These are phyloP conservation scores for Aspergillus nanangensis DNA, from an alignment of 495 filamentous ascomycete species.

Conservation along the genomic window DNA sequence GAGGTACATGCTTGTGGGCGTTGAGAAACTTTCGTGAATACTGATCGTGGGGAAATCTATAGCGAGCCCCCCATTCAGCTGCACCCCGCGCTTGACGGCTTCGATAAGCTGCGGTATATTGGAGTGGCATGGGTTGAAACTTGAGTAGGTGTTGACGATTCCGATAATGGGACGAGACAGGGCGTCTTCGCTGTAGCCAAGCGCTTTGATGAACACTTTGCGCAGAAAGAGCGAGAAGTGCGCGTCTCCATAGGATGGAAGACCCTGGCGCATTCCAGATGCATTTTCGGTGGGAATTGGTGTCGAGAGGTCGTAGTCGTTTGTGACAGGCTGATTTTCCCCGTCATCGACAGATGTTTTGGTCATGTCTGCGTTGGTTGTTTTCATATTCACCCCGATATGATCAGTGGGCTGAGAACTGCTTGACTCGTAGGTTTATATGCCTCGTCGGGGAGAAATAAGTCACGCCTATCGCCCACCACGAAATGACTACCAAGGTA, in stretches of 20 bases:
- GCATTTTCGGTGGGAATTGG: too few relatives aligned
- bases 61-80: constrained; percentile 55
- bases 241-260: constrained; percentile 64
- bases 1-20: constrained; percentile 65
- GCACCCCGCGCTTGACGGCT: constrained; percentile 58
- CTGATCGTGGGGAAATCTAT: constrained; percentile 67
- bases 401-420: too few relatives aligned
- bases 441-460: too few relatives aligned
- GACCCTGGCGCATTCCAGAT: constrained; percentile 54
- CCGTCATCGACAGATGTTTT: too few relatives aligned
- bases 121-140: constrained; percentile 66
- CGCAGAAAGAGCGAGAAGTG: constrained; percentile 68
- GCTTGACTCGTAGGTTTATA: too few relatives aligned
- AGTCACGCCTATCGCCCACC: too few relatives aligned
- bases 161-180: constrained; percentile 62
- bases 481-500: too few relatives aligned
- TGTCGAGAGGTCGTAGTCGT: too few relatives aligned
- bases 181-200: constrained; percentile 63
- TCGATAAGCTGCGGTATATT: constrained; percentile 66
- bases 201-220: constrained; percentile 67
- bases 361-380: too few relatives aligned
- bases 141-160: constrained; percentile 61
- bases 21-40: constrained; percentile 57
- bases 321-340: too few relatives aligned
- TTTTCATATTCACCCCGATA: too few relatives aligned